A percentile compares a stretch with the other conserved stretches of the same genome.
Evolutionary conservation across 306 rosid genomes (phyloP).

Genomic region (Castanospermum australe): DNA sequence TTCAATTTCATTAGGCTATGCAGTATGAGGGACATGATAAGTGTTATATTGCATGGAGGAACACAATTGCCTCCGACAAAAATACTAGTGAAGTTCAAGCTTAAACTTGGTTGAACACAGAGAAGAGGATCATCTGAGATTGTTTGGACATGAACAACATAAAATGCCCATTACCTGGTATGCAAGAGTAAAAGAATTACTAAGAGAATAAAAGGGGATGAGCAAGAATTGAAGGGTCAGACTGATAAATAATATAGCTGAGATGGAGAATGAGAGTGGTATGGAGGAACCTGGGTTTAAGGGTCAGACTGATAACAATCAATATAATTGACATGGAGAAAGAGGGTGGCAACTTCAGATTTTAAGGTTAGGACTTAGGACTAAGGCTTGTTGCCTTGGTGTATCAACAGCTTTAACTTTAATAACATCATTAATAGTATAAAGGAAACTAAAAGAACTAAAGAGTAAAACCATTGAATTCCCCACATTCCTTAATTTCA

Average conservation of each 20-base stretch:
- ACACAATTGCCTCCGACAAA: not conserved
- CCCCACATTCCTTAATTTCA: not conserved
- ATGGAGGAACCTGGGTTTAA: not conserved
- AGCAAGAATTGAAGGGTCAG: not conserved
- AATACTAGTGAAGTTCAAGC: constrained; percentile 4
- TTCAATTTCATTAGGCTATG: constrained; percentile 7
- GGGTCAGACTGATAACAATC: not conserved
- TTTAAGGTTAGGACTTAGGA: not conserved
- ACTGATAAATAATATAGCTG: not conserved
- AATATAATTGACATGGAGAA: not conserved
- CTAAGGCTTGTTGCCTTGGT: not conserved
- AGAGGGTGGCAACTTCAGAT: not conserved
- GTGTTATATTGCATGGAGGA: not conserved
- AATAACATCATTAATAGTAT: not conserved
- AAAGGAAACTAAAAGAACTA: not conserved
- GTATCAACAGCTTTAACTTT: not conserved
- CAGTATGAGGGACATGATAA: not conserved
- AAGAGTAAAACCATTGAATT: not conserved
- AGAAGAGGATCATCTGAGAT: not conserved
- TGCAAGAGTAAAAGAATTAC: not conserved
- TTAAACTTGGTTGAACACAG: not conserved
- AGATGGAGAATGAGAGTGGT: not conserved
- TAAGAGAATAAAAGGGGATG: not conserved
- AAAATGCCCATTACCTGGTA: not conserved
- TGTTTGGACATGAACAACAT: not conserved